phyloP scores from a whole-genome alignment of 2,329 filamentous ascomycete genomes.

The Didymella sp. region DNA sequence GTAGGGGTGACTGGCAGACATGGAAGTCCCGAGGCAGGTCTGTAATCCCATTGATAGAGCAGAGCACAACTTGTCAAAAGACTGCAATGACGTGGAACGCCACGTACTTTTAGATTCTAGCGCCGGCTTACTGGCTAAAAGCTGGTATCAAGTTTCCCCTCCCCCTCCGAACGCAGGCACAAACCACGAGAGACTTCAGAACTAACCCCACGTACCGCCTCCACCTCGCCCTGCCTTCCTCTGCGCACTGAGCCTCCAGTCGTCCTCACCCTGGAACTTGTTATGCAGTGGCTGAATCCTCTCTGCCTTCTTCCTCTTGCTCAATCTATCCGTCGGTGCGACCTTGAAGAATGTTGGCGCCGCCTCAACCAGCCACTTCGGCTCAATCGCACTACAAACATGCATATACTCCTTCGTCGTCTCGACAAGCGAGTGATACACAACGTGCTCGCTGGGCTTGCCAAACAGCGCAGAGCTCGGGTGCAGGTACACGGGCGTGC shows the following conservation, averaged over 20 bases:
- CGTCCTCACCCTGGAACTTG: slow-evolving; percentile 88
- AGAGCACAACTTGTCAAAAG: no score
- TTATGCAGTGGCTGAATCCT: slow-evolving; percentile 95
- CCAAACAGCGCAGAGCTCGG: slow-evolving; percentile 91
- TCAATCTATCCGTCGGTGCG: slow-evolving; percentile 82
- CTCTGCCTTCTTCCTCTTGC: slow-evolving; percentile 92
- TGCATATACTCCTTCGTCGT: slow-evolving; percentile 99
- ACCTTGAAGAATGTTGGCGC: slow-evolving; percentile 99
- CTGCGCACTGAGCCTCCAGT: slow-evolving; percentile 93
- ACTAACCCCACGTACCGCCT: slow-evolving; percentile 89
- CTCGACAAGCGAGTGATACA: slow-evolving; percentile 88
- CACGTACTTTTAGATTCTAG: no score
- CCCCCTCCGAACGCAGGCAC: background rate
- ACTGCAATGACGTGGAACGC: no score
- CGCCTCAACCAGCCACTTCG: slow-evolving; percentile 90
- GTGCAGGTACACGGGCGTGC: slow-evolving; percentile 93
- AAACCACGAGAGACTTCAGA: no score
- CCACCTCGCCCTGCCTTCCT: slow-evolving; percentile 82
- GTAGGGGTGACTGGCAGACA: no score
- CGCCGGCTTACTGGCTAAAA: no score
- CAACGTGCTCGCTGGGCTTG: slow-evolving; percentile 94
- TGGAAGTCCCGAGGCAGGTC: no score
- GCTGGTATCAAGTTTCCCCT: background rate
- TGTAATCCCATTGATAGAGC: no score
- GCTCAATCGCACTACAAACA: slow-evolving; percentile 88